Conservation (phyloP, 352 stramenopile genomes). For the Globisporangium irregulare region DNA sequence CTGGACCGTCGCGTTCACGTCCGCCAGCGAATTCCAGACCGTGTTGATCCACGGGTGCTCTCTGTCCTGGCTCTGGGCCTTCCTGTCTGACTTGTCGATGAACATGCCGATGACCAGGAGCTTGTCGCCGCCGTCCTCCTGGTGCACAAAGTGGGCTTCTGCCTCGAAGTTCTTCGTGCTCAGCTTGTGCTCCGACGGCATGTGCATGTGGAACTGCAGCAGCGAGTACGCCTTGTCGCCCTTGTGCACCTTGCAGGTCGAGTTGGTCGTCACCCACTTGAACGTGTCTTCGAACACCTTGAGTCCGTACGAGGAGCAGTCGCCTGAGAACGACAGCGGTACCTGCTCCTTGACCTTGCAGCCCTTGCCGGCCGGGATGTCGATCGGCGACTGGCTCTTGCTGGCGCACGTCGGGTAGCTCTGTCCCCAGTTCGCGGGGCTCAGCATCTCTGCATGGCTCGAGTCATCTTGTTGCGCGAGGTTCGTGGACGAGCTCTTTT, state of each 20-base stretch:
- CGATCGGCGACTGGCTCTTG: conserved; percentile 20
- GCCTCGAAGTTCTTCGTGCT: conserved; percentile 26
- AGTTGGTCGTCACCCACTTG: conserved; percentile 14
- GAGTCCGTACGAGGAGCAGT: conserved; percentile 18
- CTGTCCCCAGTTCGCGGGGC: conserved; percentile 16
- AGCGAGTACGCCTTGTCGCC: conserved; percentile 26
- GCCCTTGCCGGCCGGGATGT: background rate
- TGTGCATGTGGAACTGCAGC: conserved; percentile 44
- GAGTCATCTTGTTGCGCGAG: conserved; percentile 8
- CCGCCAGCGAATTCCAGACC: conserved; percentile 14
- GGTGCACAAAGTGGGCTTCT: conserved; percentile 47
- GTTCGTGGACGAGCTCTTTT: background rate
- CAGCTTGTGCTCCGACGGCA: conserved; percentile 43
- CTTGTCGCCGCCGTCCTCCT: conserved; percentile 21
- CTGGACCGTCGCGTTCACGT: conserved; percentile 16
- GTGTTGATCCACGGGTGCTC: conserved; percentile 17
- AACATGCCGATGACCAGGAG: conserved; percentile 31
- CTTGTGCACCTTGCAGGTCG: conserved; percentile 17
- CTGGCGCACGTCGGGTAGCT: conserved; percentile 17
- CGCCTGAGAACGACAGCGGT: conserved; percentile 18
- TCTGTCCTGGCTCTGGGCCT: background rate
- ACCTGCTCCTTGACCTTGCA: conserved; percentile 7
- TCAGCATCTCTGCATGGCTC: background rate
- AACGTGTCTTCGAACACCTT: conserved; percentile 15
- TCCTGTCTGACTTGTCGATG: conserved; percentile 5